Conservation (phyloP, 2,329 filamentous ascomycete genomes). For the Alternaria novae-zelandiae region DNA sequence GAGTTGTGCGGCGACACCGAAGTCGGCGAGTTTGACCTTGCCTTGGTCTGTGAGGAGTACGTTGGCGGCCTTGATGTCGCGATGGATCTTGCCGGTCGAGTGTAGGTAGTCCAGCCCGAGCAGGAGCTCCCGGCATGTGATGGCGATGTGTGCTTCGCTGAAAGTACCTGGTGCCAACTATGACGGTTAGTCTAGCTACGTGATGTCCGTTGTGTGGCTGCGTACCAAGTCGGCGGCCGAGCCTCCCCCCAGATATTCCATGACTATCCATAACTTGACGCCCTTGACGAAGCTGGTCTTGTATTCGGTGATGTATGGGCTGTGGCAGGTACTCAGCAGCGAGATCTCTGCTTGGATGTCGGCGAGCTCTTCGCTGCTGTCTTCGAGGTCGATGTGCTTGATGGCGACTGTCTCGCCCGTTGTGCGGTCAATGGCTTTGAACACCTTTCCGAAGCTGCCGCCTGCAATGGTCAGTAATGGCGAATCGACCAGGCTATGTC, state of each 20-base stretch:
- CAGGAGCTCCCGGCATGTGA: conserved; percentile 90
- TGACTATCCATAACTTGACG: conserved; percentile 98
- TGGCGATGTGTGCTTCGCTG: conserved; percentile 87
- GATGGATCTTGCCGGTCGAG: conserved; percentile 91
- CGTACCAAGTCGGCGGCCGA: conserved; percentile 91
- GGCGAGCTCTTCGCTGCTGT: conserved; percentile 96
- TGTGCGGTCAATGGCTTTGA: conserved; percentile 90
- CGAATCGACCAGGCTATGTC: neutral
- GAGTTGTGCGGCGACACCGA: conserved; percentile 94
- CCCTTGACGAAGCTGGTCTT: conserved; percentile 95
- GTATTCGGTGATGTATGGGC: conserved; percentile 93
- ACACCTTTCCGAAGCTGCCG: conserved; percentile 95
- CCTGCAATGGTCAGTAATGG: conserved; percentile 58
- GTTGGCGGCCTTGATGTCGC: conserved; percentile 96
- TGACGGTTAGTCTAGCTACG: conserved; percentile 24
- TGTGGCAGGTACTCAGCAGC: conserved; percentile 92
- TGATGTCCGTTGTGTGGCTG: neutral
- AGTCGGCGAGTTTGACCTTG: conserved; percentile 95
- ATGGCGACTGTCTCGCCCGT: conserved; percentile 95
- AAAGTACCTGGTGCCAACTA: conserved; percentile 91
- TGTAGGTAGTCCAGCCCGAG: conserved; percentile 92
- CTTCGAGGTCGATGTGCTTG: conserved; percentile 98
- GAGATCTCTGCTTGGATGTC: conserved; percentile 98
- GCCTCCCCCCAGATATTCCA: conserved; percentile 95
- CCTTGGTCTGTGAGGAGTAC: conserved; percentile 89